Evolutionary conservation across 2,329 filamentous ascomycete genomes (phyloP).

Genomic region (Xylariaceae sp.): DNA sequence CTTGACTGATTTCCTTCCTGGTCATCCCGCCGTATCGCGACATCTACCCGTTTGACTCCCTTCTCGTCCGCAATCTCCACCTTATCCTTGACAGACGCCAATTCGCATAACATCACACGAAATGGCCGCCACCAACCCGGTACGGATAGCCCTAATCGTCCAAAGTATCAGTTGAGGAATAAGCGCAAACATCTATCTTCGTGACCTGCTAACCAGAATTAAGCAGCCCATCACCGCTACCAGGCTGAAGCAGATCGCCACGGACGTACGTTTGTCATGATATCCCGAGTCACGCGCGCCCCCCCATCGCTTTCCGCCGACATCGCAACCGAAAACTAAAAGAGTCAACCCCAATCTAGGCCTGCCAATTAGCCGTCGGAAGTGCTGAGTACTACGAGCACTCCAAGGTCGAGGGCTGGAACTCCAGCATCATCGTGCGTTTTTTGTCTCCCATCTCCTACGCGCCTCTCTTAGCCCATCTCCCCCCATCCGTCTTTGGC

Average conservation of each 20-base stretch:
- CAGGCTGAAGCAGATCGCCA: constrained; percentile 78
- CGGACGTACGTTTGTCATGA: constrained; percentile 56
- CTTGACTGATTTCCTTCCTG: not conserved
- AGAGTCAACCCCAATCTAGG: constrained; percentile 45
- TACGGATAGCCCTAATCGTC: constrained; percentile 14
- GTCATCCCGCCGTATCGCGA: not conserved
- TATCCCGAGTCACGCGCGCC: not conserved
- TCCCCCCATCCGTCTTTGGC: not conserved
- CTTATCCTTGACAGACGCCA: not conserved
- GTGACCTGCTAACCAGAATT: constrained; percentile 7
- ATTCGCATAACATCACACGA: constrained; percentile 9
- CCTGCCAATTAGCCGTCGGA: constrained; percentile 73
- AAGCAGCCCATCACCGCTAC: constrained; percentile 67
- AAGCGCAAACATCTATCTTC: not conserved
- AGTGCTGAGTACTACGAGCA: constrained; percentile 80
- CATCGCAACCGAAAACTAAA: constrained; percentile 16
- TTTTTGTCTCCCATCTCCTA: not conserved
- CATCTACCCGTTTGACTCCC: not conserved
- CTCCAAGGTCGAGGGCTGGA: constrained; percentile 78
- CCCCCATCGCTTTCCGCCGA: constrained; percentile 2
- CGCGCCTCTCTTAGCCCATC: not conserved
- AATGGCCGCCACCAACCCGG: constrained; percentile 28
- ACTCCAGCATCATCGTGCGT: constrained; percentile 84
- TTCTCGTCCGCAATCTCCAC: not conserved
- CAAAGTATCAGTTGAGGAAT: not conserved